These are phyloP conservation scores for Saussurea involucrata DNA, from an alignment of 129 eudicot genomes.

Conservation along the genomic window DNA sequence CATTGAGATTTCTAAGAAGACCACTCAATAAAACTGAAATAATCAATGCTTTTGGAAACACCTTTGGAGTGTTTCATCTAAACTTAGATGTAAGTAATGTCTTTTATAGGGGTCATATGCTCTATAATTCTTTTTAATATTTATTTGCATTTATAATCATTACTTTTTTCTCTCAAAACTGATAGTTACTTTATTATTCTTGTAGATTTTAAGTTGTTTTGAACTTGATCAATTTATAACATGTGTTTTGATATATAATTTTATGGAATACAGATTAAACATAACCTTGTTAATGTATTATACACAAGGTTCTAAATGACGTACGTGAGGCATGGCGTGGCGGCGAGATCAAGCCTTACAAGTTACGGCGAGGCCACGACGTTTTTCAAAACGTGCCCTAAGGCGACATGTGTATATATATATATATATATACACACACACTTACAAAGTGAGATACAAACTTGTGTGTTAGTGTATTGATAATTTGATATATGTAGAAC, in stretches of 20 bases:
- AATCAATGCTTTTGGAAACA: slow-evolving; percentile 8
- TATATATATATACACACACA: too few species aligned
- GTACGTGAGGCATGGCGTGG: too few species aligned
- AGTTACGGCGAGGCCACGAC: too few species aligned
- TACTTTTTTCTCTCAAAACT: not conserved
- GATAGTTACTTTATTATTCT: not conserved
- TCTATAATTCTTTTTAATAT: not conserved
- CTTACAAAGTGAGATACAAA: too few species aligned
- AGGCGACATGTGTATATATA: too few species aligned
- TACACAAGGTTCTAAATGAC: too few species aligned
- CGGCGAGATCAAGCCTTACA: too few species aligned
- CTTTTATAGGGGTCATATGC: not conserved
- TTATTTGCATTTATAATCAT: not conserved
- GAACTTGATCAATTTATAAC: not conserved
- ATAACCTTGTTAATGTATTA: not conserved
- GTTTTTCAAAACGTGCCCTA: too few species aligned
- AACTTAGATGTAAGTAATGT: not conserved
- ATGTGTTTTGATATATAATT: too few species aligned
- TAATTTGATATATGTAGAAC: too few species aligned
- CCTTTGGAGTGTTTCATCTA: not conserved
- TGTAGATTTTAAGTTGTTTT: not conserved
- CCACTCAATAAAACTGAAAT: not conserved
- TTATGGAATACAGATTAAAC: too few species aligned
- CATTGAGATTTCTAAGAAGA: slow-evolving; percentile 27
- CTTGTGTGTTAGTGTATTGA: too few species aligned